Evolutionary conservation across 345 rosid species (phyloP), one percentile per base, ranked within the genome.

Genomic region (Nephelium lappaceum): DNA sequence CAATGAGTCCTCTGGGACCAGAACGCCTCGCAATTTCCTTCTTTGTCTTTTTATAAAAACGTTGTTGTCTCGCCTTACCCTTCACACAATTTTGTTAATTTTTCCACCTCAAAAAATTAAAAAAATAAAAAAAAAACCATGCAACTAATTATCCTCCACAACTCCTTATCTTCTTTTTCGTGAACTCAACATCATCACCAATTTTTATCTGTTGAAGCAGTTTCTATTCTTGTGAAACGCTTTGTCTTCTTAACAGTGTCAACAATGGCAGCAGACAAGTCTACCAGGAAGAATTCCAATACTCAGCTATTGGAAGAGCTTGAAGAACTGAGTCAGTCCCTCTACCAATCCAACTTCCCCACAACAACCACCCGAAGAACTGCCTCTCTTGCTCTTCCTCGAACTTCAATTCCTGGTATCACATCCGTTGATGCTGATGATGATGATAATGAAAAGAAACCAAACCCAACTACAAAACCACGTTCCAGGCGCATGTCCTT

Each of bases 351-450:
- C 24, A 60, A 60, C 0, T n/a, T 60, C 64, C 11, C 64, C 24
- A 21, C 27, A 60, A 60, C 64, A 21, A 18, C 64, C 64, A 60
- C 16, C 16, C 58, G 64, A 60, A 60, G 78, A 64, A 90, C 98
- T 0, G 87, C 92, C 63, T 95, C 99, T 7, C 95, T 95, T 36
- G 97, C 84, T 24, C 96, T 95, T 53, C 96, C 98, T 3, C 87
- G 99, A 31, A 83, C 81, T 69, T 90, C 98, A 1, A 80, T 83
- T 71, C 93, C 94, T 0, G 71, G 87, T 0, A 58, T 84, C 5
- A 47, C 82, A 15, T 67, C 87, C 18, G 79, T 82, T 0, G 90
- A 60, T 23, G 64, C 23, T 10, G 64, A 60, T 19, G 64, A 57
- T 5, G 62, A 21, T 60, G 64, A 21, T n/a, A n/a, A n/a, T 53